Base-by-base conservation (phyloP, 2,329 filamentous ascomycete genomes). In the Talaromyces pinophilus region DNA sequence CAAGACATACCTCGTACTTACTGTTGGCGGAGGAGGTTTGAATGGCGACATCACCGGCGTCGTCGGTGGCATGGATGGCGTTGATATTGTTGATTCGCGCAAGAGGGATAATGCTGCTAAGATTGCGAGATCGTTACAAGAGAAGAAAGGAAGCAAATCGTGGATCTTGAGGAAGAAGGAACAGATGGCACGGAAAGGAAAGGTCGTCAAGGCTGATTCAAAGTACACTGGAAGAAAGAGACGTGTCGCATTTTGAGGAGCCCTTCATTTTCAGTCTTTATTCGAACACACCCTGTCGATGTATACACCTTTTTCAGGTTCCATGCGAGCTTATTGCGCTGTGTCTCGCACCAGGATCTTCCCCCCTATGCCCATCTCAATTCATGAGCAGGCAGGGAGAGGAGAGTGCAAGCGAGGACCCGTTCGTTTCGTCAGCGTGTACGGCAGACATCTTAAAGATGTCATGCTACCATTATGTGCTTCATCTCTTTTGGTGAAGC, bases 211-310 rank as follows among this genome's bases (percentile, higher is more conserved):
- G 83, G 82, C 88, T 1, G 92, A 86, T 65, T 96, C 92, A 62
- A 98, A 96, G 80, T 99, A 97, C 78, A 98, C 94, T 0, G 95
- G 94, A 35, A 85, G 95, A 73, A 97, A 93, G 82, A 87, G 95
- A 78, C 87, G 91, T 67, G 82, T 89, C 64, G 88, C 88, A 38
- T 97, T 96, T 77, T 97, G 82, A 79, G 66, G 33, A 60, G 25
- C 6, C 25, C 13, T 15, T n/a, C 28, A 22, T 57, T 25, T 5
- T 3, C 54, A 57, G 17, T 30, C 5, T 15, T 22, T 10, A 30
- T 22, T 25, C 10, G 22, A 4, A 19, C 19, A 40, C 11, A 4
- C 11, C 11, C 3, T 25, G 19, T 8, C n/a, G 22, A 52, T 19
- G 4, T 55, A 33, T 19, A 30, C 33, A 11, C 54, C 30, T 57